phyloP scores from a whole-genome alignment of 73 alveolate genomes.

The Chromera velia region DNA sequence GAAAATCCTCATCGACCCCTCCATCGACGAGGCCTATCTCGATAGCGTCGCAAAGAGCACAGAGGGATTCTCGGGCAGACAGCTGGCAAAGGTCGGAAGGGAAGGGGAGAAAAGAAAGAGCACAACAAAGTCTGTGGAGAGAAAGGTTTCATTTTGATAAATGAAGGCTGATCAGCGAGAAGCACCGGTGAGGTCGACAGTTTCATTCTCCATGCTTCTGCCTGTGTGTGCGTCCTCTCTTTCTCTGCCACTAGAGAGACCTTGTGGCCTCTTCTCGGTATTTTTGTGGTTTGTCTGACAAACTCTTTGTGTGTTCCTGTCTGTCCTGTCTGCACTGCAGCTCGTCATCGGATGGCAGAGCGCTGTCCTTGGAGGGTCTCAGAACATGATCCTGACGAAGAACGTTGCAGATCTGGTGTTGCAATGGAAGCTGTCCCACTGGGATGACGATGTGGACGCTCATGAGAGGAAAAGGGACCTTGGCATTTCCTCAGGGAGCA shows the following conservation, averaged over 20 bases:
- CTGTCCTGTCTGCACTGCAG: too few species aligned
- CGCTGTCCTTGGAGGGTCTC: conserved; percentile 26
- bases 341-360: background rate
- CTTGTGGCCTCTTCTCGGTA: background rate
- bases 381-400: conserved; percentile 12
- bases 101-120: too few species aligned
- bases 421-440: conserved; percentile 34
- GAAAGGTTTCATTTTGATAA: conserved; percentile 63
- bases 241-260: background rate
- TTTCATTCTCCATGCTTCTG: background rate
- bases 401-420: conserved; percentile 29
- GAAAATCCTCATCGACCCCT: conserved; percentile 1
- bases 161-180: background rate
- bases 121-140: too few species aligned
- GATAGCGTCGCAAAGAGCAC: conserved; percentile 58
- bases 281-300: background rate
- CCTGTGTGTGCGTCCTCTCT: background rate
- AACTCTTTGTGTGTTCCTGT: background rate
- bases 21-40: conserved; percentile 10
- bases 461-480: too few species aligned
- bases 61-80: conserved; percentile 84
- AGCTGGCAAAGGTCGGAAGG: conserved; percentile 68
- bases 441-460: conserved; percentile 10
- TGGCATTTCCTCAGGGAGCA: too few species aligned
- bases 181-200: background rate